Evolutionary conservation across 208 protist species (phyloP).

Genomic region (Novymonas esmeraldas): DNA sequence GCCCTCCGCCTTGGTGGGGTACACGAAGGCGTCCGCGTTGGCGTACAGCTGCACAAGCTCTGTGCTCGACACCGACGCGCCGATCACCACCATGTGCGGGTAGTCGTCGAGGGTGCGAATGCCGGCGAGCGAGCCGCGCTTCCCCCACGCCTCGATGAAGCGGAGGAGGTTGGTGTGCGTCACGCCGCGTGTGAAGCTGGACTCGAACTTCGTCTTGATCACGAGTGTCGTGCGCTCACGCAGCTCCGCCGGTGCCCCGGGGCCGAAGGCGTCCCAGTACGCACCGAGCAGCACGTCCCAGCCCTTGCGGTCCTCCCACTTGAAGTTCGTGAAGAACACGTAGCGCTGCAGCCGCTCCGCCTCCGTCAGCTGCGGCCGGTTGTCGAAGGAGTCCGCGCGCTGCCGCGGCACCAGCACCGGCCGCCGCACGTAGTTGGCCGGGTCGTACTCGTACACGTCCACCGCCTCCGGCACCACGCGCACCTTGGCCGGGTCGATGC

Average conservation of each 20-base stretch:
- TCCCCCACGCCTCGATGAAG: constrained; percentile 24
- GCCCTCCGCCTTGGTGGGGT: constrained; percentile 79
- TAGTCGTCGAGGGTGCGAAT: constrained; percentile 19
- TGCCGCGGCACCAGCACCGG: neutral
- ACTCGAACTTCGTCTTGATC: constrained; percentile 11
- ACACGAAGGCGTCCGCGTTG: constrained; percentile 79
- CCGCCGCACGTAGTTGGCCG: constrained; percentile 16
- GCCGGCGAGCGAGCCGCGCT: constrained; percentile 11
- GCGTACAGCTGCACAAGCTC: constrained; percentile 70
- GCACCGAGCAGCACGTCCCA: constrained; percentile 62
- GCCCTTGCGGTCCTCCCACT: constrained; percentile 70
- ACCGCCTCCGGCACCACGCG: constrained; percentile 57
- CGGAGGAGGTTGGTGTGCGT: constrained; percentile 4
- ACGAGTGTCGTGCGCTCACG: constrained; percentile 22
- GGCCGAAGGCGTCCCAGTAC: constrained; percentile 57
- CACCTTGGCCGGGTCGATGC: constrained; percentile 32
- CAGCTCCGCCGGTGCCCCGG: constrained; percentile 22
- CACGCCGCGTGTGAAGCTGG: neutral
- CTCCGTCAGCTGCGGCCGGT: constrained; percentile 23
- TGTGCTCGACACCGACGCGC: neutral
- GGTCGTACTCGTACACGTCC: constrained; percentile 54
- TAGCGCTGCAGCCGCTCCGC: constrained; percentile 28
- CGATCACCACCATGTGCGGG: constrained; percentile 47
- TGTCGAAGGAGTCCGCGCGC: constrained; percentile 12
- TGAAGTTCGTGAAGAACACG: constrained; percentile 68